Conservation (phyloP, 805 yeast genomes). For the Suhomyces vadensis region DNA sequence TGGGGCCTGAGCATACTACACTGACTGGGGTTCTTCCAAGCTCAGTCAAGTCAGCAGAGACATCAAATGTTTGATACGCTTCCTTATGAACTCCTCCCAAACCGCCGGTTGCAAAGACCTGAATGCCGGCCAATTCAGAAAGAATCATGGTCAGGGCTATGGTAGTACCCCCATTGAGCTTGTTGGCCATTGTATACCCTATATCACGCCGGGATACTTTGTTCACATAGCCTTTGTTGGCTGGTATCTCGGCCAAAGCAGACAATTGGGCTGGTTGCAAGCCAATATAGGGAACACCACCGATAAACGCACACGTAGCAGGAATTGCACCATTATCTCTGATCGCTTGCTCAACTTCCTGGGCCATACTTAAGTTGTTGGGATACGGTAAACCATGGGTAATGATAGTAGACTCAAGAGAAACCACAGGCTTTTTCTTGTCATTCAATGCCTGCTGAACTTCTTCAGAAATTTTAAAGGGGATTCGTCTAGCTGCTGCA, state of each 20-base stretch:
- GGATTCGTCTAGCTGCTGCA: slow-evolving; percentile 6
- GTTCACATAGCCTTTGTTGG: slow-evolving; percentile 28
- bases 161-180: slow-evolving; percentile 82
- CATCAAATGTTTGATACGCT: slow-evolving; percentile 72
- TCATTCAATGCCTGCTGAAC: slow-evolving; percentile 60
- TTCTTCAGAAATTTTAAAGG: slow-evolving; percentile 45
- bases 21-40: slow-evolving; percentile 79
- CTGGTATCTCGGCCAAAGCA: slow-evolving; percentile 43
- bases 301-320: slow-evolving; percentile 78
- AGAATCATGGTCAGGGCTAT: slow-evolving; percentile 87
- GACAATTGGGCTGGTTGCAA: slow-evolving; percentile 49
- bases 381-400: slow-evolving; percentile 91
- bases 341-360: slow-evolving; percentile 59
- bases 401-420: slow-evolving; percentile 83
- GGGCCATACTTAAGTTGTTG: slow-evolving; percentile 71
- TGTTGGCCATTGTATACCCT: slow-evolving; percentile 63
- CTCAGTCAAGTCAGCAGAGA: slow-evolving; percentile 86
- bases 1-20: slow-evolving; percentile 93
- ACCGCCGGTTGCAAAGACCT: slow-evolving; percentile 91
- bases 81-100: slow-evolving; percentile 89
- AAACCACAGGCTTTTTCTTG: slow-evolving; percentile 63
- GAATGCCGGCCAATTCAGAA: slow-evolving; percentile 71
- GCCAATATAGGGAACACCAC: slow-evolving; percentile 75
- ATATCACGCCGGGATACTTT: slow-evolving; percentile 84
- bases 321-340: slow-evolving; percentile 71